These are phyloP conservation scores for Hymenoscyphus occultus DNA, from an alignment of 2,329 filamentous ascomycete species.

Conservation along the genomic window DNA sequence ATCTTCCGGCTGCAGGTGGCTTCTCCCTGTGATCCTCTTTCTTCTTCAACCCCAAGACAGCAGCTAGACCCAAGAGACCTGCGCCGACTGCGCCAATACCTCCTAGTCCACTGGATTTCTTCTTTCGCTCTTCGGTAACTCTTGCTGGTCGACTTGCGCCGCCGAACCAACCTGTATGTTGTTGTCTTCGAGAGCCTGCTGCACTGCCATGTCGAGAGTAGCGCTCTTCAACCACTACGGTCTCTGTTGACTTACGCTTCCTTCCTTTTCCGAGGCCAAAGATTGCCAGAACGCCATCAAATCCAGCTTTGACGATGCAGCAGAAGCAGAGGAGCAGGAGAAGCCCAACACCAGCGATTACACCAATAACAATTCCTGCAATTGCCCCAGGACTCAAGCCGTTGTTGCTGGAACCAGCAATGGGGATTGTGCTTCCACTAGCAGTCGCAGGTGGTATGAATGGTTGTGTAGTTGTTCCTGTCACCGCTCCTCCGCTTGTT, in stretches of 20 bases:
- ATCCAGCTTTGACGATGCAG: slow-evolving; percentile 63
- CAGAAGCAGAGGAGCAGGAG: slow-evolving; percentile 72
- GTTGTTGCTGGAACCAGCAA: slow-evolving; percentile 23
- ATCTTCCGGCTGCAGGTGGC: slow-evolving; percentile 15
- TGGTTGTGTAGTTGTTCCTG: slow-evolving; percentile 48
- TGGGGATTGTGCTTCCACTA: slow-evolving; percentile 39
- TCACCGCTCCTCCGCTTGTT: slow-evolving; percentile 49
- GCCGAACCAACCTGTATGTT: slow-evolving; percentile 51
- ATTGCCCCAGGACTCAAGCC: slow-evolving; percentile 69
- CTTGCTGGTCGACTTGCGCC: slow-evolving; percentile 48
- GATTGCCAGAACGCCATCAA: slow-evolving; percentile 56
- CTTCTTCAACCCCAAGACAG: slow-evolving; percentile 35
- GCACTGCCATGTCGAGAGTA: slow-evolving; percentile 50
- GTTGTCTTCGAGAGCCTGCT: slow-evolving; percentile 27
- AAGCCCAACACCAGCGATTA: slow-evolving; percentile 63
- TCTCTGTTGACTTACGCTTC: slow-evolving; percentile 46
- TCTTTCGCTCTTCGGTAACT: slow-evolving; percentile 46
- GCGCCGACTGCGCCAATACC: slow-evolving; percentile 48
- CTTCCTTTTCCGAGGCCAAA: slow-evolving; percentile 58
- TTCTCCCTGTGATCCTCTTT: slow-evolving; percentile 26
- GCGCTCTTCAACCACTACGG: slow-evolving; percentile 63
- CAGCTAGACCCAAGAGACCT: slow-evolving; percentile 32
- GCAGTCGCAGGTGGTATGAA: slow-evolving; percentile 53
- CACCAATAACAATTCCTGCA: slow-evolving; percentile 76
- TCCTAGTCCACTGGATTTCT: slow-evolving; percentile 48